Percentiles rank a stretch among this genome's conserved stretches.
phyloP scores from a whole-genome alignment of 768 basidiomycete genomes.

The Lepiota brunneoincarnata region DNA sequence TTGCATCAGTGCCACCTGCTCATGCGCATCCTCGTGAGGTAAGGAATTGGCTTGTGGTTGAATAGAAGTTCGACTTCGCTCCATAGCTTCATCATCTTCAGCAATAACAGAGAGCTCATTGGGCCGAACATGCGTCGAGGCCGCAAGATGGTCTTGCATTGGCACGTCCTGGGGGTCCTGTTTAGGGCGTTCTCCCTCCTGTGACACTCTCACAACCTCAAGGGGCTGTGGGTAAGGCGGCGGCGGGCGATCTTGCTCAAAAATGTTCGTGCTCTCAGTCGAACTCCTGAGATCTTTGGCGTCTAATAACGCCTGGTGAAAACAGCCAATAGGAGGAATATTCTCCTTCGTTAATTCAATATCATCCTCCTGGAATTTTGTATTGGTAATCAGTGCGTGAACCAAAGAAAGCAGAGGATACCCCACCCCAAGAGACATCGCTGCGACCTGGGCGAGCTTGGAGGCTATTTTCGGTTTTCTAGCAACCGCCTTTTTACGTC shows the following conservation, averaged over 20 bases:
- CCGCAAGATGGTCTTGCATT: background rate
- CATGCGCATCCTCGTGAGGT: background rate
- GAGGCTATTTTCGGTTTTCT: slow-evolving; percentile 49
- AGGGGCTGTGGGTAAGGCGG: slow-evolving; percentile 15
- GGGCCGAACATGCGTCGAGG: slow-evolving; percentile 20
- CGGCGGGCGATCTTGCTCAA: background rate
- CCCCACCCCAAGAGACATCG: slow-evolving; percentile 46
- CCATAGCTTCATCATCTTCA: slow-evolving; percentile 64
- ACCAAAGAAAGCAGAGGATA: background rate
- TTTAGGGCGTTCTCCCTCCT: background rate
- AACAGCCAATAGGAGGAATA: slow-evolving; percentile 38
- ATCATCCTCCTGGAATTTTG: slow-evolving; percentile 27
- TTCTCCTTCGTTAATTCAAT: slow-evolving; percentile 33
- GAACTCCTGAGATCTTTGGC: slow-evolving; percentile 16
- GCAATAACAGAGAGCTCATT: slow-evolving; percentile 67
- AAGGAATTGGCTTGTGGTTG: background rate
- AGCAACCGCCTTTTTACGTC: slow-evolving; percentile 59
- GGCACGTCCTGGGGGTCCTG: background rate
- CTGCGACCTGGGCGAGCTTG: slow-evolving; percentile 40
- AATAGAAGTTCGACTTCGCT: slow-evolving; percentile 33
- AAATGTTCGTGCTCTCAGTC: no score
- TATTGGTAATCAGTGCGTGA: background rate
- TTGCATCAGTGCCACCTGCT: background rate
- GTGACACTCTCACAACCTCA: background rate
- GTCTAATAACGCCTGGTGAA: slow-evolving; percentile 43